These are phyloP conservation scores for Raphanus hybrid DNA, from an alignment of 441 rosid genomes.

Conservation along the genomic window DNA sequence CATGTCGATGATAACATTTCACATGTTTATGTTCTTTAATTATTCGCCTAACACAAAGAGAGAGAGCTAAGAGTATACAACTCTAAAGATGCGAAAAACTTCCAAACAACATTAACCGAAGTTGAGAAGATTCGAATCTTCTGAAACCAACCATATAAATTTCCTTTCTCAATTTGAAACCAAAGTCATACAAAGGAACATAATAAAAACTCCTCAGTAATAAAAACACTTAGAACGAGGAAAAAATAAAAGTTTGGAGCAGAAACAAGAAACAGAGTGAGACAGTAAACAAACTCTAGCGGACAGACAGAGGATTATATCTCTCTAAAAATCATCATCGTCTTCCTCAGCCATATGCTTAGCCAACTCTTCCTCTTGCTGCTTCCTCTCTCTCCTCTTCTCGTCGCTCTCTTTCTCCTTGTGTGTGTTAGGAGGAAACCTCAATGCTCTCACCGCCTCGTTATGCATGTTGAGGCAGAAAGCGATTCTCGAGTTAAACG, in stretches of 20 bases:
- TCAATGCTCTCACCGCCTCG: conserved; percentile 59
- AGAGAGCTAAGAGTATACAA: not conserved
- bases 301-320: not conserved
- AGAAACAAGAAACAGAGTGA: conserved; percentile 10
- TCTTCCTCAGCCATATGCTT: conserved; percentile 68
- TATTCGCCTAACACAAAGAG: conserved; percentile 1
- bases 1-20: conserved; percentile 18
- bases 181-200: no score
- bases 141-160: not conserved
- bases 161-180: conserved; percentile 18
- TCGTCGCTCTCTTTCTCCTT: conserved; percentile 70
- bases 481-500: conserved; percentile 67
- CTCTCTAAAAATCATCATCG: conserved; percentile 50
- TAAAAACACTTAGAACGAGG: not conserved
- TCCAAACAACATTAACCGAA: no score
- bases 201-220: not conserved
- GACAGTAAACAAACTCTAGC: not conserved
- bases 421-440: conserved; percentile 57
- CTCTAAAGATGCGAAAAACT: no score
- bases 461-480: conserved; percentile 66
- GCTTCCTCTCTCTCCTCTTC: conserved; percentile 67
- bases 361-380: conserved; percentile 72
- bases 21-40: conserved; percentile 30
- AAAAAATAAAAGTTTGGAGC: not conserved
- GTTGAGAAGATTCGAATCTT: no score